A percentile compares a stretch with the other conserved stretches of the same genome.
Conservation (phyloP, 2,329 filamentous ascomycete genomes). For the Talaromyces sp. region DNA sequence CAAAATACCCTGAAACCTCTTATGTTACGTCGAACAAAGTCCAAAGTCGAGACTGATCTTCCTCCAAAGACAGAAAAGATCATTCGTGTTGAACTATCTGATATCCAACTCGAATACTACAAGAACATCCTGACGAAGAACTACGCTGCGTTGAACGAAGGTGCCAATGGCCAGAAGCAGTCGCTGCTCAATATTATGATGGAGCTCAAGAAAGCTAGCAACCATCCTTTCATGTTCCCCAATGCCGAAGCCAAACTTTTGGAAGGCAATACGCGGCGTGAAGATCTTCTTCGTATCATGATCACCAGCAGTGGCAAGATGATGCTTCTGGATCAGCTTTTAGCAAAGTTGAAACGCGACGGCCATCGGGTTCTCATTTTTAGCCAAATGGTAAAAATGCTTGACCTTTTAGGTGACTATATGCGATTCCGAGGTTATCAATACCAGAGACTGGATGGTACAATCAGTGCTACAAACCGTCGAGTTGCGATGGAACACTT, state of each 20-base stretch:
- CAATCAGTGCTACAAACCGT: constrained; percentile 81
- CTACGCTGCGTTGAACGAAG: constrained; percentile 89
- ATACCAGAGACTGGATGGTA: constrained; percentile 92
- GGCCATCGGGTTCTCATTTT: constrained; percentile 96
- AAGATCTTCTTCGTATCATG: constrained; percentile 86
- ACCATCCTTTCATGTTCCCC: constrained; percentile 97
- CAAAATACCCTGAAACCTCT: constrained; percentile 87
- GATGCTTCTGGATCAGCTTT: constrained; percentile 96
- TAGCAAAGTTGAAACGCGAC: constrained; percentile 89
- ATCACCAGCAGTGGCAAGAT: constrained; percentile 99
- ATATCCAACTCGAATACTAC: constrained; percentile 96
- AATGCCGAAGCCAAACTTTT: constrained; percentile 89
- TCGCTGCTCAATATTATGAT: constrained; percentile 98
- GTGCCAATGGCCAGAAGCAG: constrained; percentile 85
- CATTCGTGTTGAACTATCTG: constrained; percentile 92
- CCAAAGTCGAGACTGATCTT: constrained; percentile 93
- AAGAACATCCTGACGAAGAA: constrained; percentile 98
- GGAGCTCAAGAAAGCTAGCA: constrained; percentile 98
- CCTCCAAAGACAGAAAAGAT: constrained; percentile 99
- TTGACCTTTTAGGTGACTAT: constrained; percentile 94
- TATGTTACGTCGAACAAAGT: constrained; percentile 93
- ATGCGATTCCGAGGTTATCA: constrained; percentile 89
- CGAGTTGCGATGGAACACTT: constrained; percentile 97
- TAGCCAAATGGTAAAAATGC: constrained; percentile 99
- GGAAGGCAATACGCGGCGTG: constrained; percentile 73